Percentiles rank a stretch among this genome's conserved stretches.
These are phyloP conservation scores for Cymbidium sinense DNA, from an alignment of 106 monocot genomes.

Conservation along the genomic window DNA sequence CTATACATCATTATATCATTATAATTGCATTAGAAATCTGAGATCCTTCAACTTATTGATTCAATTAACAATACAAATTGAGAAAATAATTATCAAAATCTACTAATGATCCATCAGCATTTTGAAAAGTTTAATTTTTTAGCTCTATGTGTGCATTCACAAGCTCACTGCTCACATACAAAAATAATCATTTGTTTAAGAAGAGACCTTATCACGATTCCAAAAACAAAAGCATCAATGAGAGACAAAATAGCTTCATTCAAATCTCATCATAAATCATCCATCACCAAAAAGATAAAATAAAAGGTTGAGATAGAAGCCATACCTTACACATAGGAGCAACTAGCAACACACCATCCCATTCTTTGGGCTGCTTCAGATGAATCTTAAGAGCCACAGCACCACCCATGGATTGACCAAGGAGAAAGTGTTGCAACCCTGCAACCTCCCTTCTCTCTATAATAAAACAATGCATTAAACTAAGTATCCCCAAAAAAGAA, in stretches of 20 bases:
- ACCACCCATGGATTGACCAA: slow-evolving; percentile 97
- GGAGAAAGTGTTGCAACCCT: slow-evolving; percentile 58
- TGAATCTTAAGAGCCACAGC: slow-evolving; percentile 91
- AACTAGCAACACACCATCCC: slow-evolving; percentile 89
- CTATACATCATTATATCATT: neutral
- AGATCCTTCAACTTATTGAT: neutral
- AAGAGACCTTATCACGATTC: neutral
- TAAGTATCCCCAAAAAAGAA: neutral
- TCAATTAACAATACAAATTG: neutral
- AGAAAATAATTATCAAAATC: neutral
- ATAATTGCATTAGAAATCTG: neutral
- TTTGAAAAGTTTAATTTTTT: neutral
- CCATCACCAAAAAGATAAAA: neutral
- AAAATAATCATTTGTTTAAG: neutral
- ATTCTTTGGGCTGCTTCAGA: slow-evolving; percentile 64
- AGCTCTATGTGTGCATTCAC: neutral
- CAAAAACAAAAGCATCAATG: neutral
- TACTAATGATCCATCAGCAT: neutral
- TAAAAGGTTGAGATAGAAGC: neutral
- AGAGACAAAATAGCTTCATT: slow-evolving; percentile 1
- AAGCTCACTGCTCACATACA: neutral
- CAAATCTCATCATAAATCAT: neutral
- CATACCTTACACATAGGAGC: slow-evolving; percentile 98
- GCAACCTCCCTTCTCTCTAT: slow-evolving; percentile 52
- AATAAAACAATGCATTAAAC: neutral